Base-by-base conservation (phyloP, 305 asterid species). In the Fraxinus sp. region DNA sequence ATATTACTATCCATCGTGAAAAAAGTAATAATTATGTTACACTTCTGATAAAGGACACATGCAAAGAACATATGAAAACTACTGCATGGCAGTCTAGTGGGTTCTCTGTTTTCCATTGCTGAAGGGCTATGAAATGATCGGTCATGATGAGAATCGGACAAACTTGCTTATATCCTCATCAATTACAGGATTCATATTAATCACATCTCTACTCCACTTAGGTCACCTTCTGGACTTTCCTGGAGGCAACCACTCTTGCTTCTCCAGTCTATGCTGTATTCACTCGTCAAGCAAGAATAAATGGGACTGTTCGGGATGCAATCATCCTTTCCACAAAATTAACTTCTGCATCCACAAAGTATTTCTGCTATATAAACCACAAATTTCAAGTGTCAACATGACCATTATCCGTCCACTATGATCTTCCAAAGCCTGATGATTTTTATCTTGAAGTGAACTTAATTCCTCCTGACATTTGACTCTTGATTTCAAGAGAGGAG, bases 281-380 rank as follows among this genome's bases (percentile, higher is more conserved):
- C 14, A 3, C 71, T 41, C 14, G 3, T 62, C 30, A 22, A 62
- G 32, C 32, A 22, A 62, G 71, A 22, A 62, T 62, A 22, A n/a
- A 62, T 62, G 16, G 71, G 71, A 22, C 71, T 62, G 32, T 62
- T 62, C 3, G 28, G 11, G 33, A 26, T 26, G 28, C 28, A 26
- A 22, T 26, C 37, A 33, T 33, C 41, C 26, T 13, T 37, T 16
- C 55, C 49, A 9, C 80, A 22, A 83, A 83, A 77, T 33, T 37
- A 75, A 78, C 57, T 78, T 49, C 79, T 62, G 68, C 77, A 78
- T 59, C 66, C 79, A 78, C 73, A 82, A 55, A 76, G 46, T 46
- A 73, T 41, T 41, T 41, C 52, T 41, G 52, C 52, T 41, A 41
- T 41, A 11, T 41, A 41, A 41, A 41, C 14, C 4, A 41, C 52